These are phyloP conservation scores for Lachnellula occidentalis DNA, from an alignment of 2,329 filamentous ascomycete genomes.

Conservation along the genomic window DNA sequence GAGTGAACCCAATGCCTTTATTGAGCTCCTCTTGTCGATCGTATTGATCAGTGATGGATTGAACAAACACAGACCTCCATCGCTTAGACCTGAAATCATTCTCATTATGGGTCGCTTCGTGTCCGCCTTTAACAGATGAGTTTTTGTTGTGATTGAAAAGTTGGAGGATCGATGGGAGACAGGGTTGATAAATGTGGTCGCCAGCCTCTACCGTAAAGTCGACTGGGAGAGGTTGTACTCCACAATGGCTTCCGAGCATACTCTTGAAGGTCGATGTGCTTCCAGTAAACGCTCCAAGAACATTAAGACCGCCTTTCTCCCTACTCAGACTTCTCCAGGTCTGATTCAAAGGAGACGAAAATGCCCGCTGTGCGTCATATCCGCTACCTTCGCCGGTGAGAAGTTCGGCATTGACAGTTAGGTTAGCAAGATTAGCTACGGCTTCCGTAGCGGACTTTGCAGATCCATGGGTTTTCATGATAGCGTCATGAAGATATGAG, in stretches of 20 bases:
- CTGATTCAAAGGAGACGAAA: not conserved
- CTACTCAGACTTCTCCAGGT: constrained; percentile 22
- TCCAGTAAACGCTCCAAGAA: constrained; percentile 34
- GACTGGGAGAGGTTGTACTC: constrained; percentile 35
- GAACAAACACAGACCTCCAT: constrained; percentile 34
- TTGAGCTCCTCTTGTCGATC: constrained; percentile 34
- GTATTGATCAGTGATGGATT: constrained; percentile 36
- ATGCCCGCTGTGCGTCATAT: constrained; percentile 22
- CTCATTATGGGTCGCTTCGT: not conserved
- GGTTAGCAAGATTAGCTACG: constrained; percentile 26
- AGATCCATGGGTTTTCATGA: constrained; percentile 28
- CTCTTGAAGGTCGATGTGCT: constrained; percentile 37
- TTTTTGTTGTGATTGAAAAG: constrained; percentile 32
- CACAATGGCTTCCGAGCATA: constrained; percentile 35
- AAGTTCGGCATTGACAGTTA: constrained; percentile 32
- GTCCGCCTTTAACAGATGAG: not conserved
- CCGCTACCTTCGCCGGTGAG: constrained; percentile 33
- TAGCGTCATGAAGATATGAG: constrained; percentile 30
- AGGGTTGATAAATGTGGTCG: constrained; percentile 36
- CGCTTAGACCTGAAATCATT: constrained; percentile 10
- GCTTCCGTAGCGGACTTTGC: constrained; percentile 20
- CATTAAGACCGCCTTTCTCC: constrained; percentile 32
- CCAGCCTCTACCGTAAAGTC: constrained; percentile 35
- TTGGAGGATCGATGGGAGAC: constrained; percentile 34
- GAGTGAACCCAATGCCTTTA: constrained; percentile 33